Conservation (phyloP, 129 eudicot genomes). For the Smallanthus sonchifolius region DNA sequence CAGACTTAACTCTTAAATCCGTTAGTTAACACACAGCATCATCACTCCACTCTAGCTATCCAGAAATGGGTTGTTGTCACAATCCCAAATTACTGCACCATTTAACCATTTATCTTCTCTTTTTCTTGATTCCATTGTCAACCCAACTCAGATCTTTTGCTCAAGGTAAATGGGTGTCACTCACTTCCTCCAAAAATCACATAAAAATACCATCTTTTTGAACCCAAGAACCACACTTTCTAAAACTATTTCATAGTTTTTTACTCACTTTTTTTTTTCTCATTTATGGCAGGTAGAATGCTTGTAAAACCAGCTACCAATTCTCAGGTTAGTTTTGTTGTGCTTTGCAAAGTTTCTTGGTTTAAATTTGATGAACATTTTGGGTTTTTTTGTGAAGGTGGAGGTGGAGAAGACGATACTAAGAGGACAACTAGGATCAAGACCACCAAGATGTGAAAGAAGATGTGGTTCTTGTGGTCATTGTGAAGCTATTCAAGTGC, state of each 20-base stretch:
- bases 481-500: conserved; percentile 90
- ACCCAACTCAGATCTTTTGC: conserved; percentile 41
- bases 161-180: conserved; percentile 40
- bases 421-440: conserved; percentile 68
- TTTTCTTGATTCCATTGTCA: conserved; percentile 37
- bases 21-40: conserved; percentile 29
- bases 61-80: conserved; percentile 47
- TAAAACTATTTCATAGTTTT: background rate
- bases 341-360: background rate
- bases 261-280: background rate
- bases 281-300: conserved; percentile 40
- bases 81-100: conserved; percentile 26
- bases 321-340: conserved; percentile 26
- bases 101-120: conserved; percentile 40
- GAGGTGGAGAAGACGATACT: conserved; percentile 39
- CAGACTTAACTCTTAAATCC: conserved; percentile 26
- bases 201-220: background rate
- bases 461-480: conserved; percentile 75
- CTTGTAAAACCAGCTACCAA: conserved; percentile 24
- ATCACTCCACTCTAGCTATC: conserved; percentile 25
- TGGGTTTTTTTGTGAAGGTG: conserved; percentile 2
- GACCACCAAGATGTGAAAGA: conserved; percentile 85
- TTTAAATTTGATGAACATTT: background rate
- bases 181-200: conserved; percentile 1
- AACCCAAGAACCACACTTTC: background rate